Evolutionary conservation across 495 filamentous ascomycete genomes (phyloP).

Genomic region (Staphylotrichum tortipilum): DNA sequence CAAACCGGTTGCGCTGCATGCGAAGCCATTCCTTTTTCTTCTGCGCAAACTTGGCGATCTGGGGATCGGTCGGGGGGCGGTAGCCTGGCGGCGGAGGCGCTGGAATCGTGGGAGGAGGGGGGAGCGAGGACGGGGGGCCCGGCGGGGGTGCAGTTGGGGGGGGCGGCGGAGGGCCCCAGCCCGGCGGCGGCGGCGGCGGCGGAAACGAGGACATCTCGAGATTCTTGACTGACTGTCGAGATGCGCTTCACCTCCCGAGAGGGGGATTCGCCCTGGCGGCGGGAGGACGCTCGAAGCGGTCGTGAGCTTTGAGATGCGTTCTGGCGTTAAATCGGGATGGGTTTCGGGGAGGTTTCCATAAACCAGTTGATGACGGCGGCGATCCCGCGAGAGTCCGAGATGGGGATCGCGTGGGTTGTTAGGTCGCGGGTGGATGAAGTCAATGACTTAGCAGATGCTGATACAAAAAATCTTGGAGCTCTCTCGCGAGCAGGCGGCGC

Average conservation of each 20-base stretch:
- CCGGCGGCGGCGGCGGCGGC: constrained; percentile 52
- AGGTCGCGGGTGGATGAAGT: constrained; percentile 16
- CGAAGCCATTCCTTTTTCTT: constrained; percentile 99
- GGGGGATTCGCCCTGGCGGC: background rate
- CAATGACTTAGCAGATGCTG: constrained; percentile 19
- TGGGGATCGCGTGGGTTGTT: constrained; percentile 10
- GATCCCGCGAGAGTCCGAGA: constrained; percentile 11
- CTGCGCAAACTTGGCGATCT: constrained; percentile 87
- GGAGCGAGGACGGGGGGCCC: constrained; percentile 64
- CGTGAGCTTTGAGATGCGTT: background rate
- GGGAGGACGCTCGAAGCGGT: background rate
- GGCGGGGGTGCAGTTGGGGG: constrained; percentile 59
- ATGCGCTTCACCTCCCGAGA: background rate
- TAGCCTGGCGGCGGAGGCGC: constrained; percentile 87
- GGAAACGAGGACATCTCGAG: constrained; percentile 64
- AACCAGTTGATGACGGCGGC: background rate
- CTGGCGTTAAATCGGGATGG: background rate
- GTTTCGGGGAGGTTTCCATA: constrained; percentile 5
- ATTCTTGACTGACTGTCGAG: background rate
- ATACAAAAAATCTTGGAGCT: constrained; percentile 20
- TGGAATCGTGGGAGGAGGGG: constrained; percentile 53
- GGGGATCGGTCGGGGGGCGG: constrained; percentile 73
- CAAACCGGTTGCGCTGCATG: constrained; percentile 83
- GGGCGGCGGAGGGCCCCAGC: constrained; percentile 42
- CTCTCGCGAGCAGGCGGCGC: constrained; percentile 16